phyloP scores from a whole-genome alignment of 164 flowering plant species.

The Liquidambar formosana region DNA sequence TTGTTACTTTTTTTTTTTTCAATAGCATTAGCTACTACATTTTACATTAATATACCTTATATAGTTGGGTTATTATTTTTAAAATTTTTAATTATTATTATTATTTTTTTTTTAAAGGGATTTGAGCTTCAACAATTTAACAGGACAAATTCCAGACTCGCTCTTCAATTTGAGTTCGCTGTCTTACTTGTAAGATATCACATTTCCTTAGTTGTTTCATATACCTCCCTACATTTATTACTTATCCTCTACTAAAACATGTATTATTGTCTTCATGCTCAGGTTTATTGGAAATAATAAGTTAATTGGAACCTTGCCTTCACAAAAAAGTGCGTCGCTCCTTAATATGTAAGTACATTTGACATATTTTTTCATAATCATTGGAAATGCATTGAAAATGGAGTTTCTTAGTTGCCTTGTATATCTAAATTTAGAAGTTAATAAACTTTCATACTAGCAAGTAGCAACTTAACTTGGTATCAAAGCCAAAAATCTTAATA shows the following conservation, averaged over 20 bases:
- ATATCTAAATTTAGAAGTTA: no score
- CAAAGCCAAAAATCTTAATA: no score
- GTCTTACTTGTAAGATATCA: conserved; percentile 46
- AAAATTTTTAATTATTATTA: no score
- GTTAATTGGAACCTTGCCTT: conserved; percentile 55
- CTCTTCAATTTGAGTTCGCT: conserved; percentile 56
- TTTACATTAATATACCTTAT: no score
- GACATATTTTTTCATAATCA: no score
- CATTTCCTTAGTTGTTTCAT: not conserved
- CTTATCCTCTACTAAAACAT: not conserved
- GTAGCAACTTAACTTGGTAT: no score
- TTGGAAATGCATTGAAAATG: no score
- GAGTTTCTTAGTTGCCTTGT: no score
- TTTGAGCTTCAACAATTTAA: conserved; percentile 76
- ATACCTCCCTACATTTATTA: not conserved
- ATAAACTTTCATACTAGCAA: no score
- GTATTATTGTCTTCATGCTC: conserved; percentile 5
- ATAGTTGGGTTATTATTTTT: no score
- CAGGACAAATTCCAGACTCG: conserved; percentile 52
- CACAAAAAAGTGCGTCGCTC: conserved; percentile 39
- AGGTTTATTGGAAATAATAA: conserved; percentile 82
- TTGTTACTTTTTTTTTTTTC: not conserved
- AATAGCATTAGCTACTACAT: not conserved
- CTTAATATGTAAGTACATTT: conserved; percentile 46
- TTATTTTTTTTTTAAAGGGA: conserved; percentile 55